Conservation (phyloP, 305 asterid genomes). For the Solanum aculeatissimum region DNA sequence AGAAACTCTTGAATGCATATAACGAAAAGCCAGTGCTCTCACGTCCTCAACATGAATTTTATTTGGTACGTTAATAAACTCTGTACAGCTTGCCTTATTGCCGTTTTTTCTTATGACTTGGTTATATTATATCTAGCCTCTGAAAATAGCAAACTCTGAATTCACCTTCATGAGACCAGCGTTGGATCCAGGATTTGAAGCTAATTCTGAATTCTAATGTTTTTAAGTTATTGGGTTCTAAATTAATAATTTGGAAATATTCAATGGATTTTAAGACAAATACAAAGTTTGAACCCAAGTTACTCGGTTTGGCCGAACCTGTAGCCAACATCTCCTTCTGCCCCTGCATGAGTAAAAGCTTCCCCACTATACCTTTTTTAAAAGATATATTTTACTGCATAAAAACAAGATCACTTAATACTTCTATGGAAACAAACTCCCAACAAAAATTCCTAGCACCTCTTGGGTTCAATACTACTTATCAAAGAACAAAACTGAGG, state of each 20-base stretch:
- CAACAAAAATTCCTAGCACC: background rate
- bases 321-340: background rate
- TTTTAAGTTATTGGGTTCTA: background rate
- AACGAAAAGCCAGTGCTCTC: slow-evolving; percentile 93
- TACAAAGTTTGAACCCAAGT: background rate
- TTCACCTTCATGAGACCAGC: background rate
- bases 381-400: background rate
- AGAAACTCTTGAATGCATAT: slow-evolving; percentile 82
- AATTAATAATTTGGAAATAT: background rate
- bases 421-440: background rate
- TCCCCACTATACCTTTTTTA: background rate
- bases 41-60: slow-evolving; percentile 91
- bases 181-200: background rate
- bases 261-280: background rate
- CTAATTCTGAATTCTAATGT: background rate
- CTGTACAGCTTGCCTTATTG: background rate
- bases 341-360: background rate
- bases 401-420: background rate
- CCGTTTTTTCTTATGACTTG: background rate
- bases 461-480: background rate
- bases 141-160: background rate
- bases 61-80: slow-evolving; percentile 39
- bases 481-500: background rate
- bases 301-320: background rate
- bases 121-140: background rate